Base-by-base conservation (phyloP, 768 basidiomycete genomes). In the Rickenella mellea region DNA sequence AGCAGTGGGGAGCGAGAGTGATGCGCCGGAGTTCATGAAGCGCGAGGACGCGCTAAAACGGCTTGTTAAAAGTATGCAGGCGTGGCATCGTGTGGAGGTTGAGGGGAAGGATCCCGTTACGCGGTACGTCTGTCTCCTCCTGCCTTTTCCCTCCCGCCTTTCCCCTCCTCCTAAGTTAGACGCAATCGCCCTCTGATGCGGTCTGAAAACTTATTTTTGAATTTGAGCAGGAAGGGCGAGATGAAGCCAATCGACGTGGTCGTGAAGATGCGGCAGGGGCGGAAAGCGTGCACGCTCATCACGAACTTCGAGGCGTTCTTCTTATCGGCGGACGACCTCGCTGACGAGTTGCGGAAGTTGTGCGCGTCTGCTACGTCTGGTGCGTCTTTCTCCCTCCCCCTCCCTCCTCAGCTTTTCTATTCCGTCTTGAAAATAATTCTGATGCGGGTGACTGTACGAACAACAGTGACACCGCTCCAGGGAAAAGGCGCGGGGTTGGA, bases 301-400 rank as follows among this genome's bases (percentile, higher is more conserved):
- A 78, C 79, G 0, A 83, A 84, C 0, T 83, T 88, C 45, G 92
- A 96, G 56, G 71, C 81, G 0, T 96, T 81, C 58, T 63, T 74
- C 21, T 60, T 87, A 8, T 67, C 76, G 11, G 74, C 80, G 10
- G 80, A 86, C 9, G 73, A 75, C 22, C 76, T 92, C 60, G 80
- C 82, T 1, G 85, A 92, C 35, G 85, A 86, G 36, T 61, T 94
- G 45, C 71, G 78, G 43, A 83, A 75, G 59, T 52, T 68, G 2
- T 94, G 90, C 53, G 89, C 90, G 1, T 77, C 81, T 32, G 72
- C 87, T 8, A 85, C 91, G 5, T 80, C 84, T 32, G 75, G 86
- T 83, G 44, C 37, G 76, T 56, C 15, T 25, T 43, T 32, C 20
- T 27, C 44, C 12, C 19, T 17, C 33, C 36, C 36, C 12, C 26